Base-by-base conservation (phyloP, 129 eudicot species). In the Cynara cardunculus region DNA sequence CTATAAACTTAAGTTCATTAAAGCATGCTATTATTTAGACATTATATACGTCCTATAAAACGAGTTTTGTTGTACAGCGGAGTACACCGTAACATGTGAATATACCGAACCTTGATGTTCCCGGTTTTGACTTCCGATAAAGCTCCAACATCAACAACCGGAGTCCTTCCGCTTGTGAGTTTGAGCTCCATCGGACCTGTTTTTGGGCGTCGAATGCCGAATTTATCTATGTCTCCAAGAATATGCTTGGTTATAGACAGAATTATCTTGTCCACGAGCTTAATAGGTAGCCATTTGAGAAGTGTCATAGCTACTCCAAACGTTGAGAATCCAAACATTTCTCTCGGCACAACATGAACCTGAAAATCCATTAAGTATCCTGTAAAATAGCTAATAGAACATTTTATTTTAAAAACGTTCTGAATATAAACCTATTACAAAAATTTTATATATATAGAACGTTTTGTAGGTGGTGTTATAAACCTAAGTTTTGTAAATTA, bases 281-380 rank as follows among this genome's bases (percentile, higher is more conserved):
- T 81, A 18, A 86, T 35, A 19, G 92, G 92, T 11, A 89, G 83
- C 90, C 83, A 89, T 75, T 84, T 89, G 59, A 81, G 80, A 78
- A 89, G 83, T 14, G 88, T 73, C 88, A 81, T 82, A 9, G 88
- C 88, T 28, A 89, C 69, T 64, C 88, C 88, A 79, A 86, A 89
- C 16, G 92, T 89, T 53, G 92, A 89, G 25, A 81, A 71, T n/a
- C 92, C 88, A 78, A 89, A 86, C 78, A 86, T 79, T 76, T 89
- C 92, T 78, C 90, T 84, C 21, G 92, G 90, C n/a, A 89, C 24
- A 41, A 89, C 81, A 76, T 89, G 92, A 56, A 86, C 84, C 91
- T 88, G 83, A 62, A 80, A 78, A 12, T 27, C 3, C 24, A 24
- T 32, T 3, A 39, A n/a, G n/a, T n/a, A n/a, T n/a, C n/a, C n/a